These are phyloP conservation scores for Ascochyta clinopodiicola DNA, from an alignment of 2,329 filamentous ascomycete species.

Conservation along the genomic window DNA sequence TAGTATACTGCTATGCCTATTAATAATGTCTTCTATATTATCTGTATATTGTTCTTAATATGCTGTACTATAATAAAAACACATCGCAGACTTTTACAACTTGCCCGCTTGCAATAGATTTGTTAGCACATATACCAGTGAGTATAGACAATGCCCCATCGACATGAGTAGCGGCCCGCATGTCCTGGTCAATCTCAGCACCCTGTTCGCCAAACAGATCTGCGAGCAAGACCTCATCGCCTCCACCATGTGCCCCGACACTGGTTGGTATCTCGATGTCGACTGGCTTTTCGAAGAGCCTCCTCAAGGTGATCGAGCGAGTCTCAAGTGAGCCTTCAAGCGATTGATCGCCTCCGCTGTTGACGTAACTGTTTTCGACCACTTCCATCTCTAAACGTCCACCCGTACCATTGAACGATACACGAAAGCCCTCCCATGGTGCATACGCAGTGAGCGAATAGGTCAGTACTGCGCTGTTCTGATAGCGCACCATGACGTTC, in stretches of 20 bases:
- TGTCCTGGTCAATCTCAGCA: slow-evolving; percentile 55
- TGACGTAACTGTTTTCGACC: slow-evolving; percentile 66
- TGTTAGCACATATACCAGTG: slow-evolving; percentile 66
- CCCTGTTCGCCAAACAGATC: slow-evolving; percentile 64
- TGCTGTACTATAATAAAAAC: slow-evolving; percentile 6
- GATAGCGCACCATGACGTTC: slow-evolving; percentile 65
- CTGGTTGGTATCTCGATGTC: slow-evolving; percentile 62
- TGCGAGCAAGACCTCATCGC: slow-evolving; percentile 63
- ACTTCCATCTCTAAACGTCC: slow-evolving; percentile 67
- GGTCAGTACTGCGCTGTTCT: slow-evolving; percentile 63
- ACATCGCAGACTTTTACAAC: slow-evolving; percentile 63
- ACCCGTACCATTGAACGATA: slow-evolving; percentile 64
- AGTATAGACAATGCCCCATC: slow-evolving; percentile 66
- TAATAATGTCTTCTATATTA: no score
- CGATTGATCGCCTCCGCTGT: slow-evolving; percentile 65
- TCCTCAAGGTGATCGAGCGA: slow-evolving; percentile 58
- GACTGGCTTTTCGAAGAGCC: slow-evolving; percentile 63
- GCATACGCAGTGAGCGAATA: slow-evolving; percentile 68
- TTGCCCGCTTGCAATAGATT: slow-evolving; percentile 63
- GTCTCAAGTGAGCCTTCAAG: slow-evolving; percentile 61
- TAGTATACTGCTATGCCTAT: no score
- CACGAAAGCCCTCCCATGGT: slow-evolving; percentile 67
- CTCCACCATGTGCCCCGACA: slow-evolving; percentile 65
- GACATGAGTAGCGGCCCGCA: slow-evolving; percentile 64
- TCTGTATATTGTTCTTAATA: no score